Percentiles rank a stretch among this genome's conserved stretches.
phyloP scores from a whole-genome alignment of 2,329 filamentous ascomycete species.

The Malbranchea zuffiana region DNA sequence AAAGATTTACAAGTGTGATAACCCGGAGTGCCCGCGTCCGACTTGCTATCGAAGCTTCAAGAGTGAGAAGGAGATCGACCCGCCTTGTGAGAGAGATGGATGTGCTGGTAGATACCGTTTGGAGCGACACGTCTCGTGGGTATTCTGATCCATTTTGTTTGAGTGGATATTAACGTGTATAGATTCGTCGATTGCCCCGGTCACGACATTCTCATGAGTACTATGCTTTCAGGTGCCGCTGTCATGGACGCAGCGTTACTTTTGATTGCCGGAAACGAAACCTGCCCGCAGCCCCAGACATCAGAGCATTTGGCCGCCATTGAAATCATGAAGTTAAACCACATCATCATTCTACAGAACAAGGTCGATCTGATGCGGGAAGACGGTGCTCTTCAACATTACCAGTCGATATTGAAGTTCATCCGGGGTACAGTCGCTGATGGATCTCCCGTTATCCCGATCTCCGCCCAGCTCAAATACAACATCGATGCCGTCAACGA shows the following conservation, averaged over 20 bases:
- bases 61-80: constrained; percentile 97
- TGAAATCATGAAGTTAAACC: constrained; percentile 99
- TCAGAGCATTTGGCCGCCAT: constrained; percentile 98
- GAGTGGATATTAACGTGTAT: constrained; percentile 9
- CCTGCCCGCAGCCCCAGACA: constrained; percentile 94
- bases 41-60: constrained; percentile 96
- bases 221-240: constrained; percentile 97
- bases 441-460: constrained; percentile 89
- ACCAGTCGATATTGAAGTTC: constrained; percentile 96
- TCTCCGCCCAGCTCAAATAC: constrained; percentile 96
- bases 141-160: constrained; percentile 12
- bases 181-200: constrained; percentile 97
- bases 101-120: constrained; percentile 80
- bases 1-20: constrained; percentile 99
- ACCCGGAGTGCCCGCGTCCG: constrained; percentile 76
- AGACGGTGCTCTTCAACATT: constrained; percentile 85
- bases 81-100: constrained; percentile 86
- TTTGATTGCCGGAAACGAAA: constrained; percentile 95
- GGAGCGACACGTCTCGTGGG: constrained; percentile 83
- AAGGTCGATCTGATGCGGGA: constrained; percentile 98
- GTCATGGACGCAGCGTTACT: constrained; percentile 98
- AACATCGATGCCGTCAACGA: constrained; percentile 99
- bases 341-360: constrained; percentile 99
- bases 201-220: constrained; percentile 99
- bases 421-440: constrained; percentile 95